Evolutionary conservation across 2,329 filamentous ascomycete genomes (phyloP), one percentile per base, ranked within the genome.

Genomic region (Fusarium domesticum): DNA sequence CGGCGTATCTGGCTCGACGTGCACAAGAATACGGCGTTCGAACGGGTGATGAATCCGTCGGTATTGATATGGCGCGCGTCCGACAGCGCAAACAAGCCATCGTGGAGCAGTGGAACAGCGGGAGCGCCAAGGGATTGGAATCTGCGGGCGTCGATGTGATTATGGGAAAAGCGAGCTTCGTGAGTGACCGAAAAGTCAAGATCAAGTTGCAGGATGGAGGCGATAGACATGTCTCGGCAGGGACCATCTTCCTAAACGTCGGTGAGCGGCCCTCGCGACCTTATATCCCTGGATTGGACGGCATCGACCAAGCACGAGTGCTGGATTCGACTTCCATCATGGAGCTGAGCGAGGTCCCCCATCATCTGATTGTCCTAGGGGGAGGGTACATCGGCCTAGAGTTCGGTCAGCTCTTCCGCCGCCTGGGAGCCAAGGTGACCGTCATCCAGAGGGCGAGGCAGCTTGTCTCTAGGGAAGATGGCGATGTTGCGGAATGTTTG

Each of bases 361-460:
- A 62, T 11, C 72, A 76, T 58, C 63, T 79, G 4, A 59, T 78
- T 28, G 68, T 79, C 2, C 47, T 79, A n/a, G 75, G 76, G 2
- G 76, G 75, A 5, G 75, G 76, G 4, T 75, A 75, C 45, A 67
- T 79, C 23, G 76, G 75, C 1, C 60, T 78, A 10, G 76, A 79
- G 51, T 79, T 78, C 48, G 75, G 68, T 2, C 76, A 79, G 58
- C 63, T 78, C 18, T 75, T 78, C 58, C 63, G 69, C 1, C 65
- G 76, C 15, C 59, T 80, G 12, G 75, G 76, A 1, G 66, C 73
- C 3, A 59, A 69, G 20, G 75, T 79, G 33, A 75, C 71, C 2
- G 58, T 79, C 35, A 43, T 78, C 4, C 73, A 78, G 57, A 59
- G 70, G 8, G 64, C 57, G 4, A 50, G 57, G 15, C 70, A 71